phyloP scores from a whole-genome alignment of 352 stramenopile species.

The Globisporangium uncinulatum region DNA sequence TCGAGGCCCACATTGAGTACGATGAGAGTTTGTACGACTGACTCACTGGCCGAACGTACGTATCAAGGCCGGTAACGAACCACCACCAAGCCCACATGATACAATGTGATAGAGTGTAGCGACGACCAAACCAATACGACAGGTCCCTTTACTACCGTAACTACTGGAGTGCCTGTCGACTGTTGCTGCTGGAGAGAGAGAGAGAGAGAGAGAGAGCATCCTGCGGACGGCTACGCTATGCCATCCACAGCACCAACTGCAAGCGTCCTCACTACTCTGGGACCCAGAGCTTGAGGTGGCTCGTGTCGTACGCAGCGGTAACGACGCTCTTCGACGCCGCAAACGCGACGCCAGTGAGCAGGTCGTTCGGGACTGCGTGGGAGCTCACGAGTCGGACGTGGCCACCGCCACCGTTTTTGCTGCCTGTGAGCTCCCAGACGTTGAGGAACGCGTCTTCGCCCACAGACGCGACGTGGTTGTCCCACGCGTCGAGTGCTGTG shows the following conservation, averaged over 20 bases:
- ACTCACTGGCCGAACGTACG: background rate
- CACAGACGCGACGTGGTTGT: constrained; percentile 50
- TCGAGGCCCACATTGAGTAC: constrained; percentile 85
- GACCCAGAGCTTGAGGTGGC: constrained; percentile 66
- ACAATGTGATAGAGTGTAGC: no score
- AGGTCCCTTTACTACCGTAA: no score
- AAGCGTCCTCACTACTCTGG: constrained; percentile 26
- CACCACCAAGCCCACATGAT: no score
- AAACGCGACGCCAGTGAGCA: constrained; percentile 58
- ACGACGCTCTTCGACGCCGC: constrained; percentile 38
- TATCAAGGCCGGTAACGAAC: background rate
- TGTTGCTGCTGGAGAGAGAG: no score
- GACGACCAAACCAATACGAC: no score
- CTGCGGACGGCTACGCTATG: no score
- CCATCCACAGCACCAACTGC: no score
- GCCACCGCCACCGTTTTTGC: constrained; percentile 6
- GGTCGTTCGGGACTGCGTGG: constrained; percentile 52
- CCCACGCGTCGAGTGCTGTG: constrained; percentile 50
- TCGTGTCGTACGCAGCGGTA: constrained; percentile 59
- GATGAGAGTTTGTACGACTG: constrained; percentile 76
- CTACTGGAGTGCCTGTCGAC: no score
- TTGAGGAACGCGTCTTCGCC: constrained; percentile 79
- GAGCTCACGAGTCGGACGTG: constrained; percentile 53
- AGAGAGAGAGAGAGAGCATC: background rate
- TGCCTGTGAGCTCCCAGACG: constrained; percentile 52